Evolutionary conservation across 192 early-diverging fungal species (phyloP), one percentile per base, ranked within the genome.

Genomic region (Backusella parvicylindrica): DNA sequence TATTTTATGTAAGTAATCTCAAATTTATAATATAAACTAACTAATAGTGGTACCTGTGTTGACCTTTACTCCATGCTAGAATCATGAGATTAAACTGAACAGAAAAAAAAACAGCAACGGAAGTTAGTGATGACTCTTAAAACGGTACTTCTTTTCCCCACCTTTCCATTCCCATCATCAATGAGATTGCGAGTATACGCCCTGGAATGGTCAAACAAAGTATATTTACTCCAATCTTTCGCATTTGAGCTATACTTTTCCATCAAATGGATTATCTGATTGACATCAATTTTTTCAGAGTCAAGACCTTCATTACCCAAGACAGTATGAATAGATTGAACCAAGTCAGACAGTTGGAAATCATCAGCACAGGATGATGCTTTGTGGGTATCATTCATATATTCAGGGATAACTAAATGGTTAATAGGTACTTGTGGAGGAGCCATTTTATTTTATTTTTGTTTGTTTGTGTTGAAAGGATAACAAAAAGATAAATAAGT

Each of bases 101-200:
- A 26, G 21, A 33, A 72, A 47, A 36, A 53, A 7, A 47, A 47
- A 47, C 43, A 69, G 16, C 3, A 60, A 38, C 21, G 40, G 47
- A n/a, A 2, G 9, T 31, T 35, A 66, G 64, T 9, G 32, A 66
- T 16, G 31, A 31, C 35, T 66, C 64, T 70, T 32, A 69, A 64
- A 28, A 26, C 16, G 40, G 21, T 32, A n/a, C 40, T 40, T 71
- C 23, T n/a, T 63, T 40, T 43, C 33, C 69, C 43, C 66, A 80
- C 79, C 75, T 91, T 90, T 73, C 95, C 96, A 76, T 95, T 95
- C 40, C 96, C 96, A 63, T 93, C 91, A 77, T 96, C 96, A 1
- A 97, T 90, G 13, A 95, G 84, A 76, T 95, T 96, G 49, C 94
- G 90, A 23, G 96, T 97, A 82, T 97, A 97, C 13, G 87, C 77